Conservation (phyloP, 179 eudicot genomes). For the Gypsophila paniculata region DNA sequence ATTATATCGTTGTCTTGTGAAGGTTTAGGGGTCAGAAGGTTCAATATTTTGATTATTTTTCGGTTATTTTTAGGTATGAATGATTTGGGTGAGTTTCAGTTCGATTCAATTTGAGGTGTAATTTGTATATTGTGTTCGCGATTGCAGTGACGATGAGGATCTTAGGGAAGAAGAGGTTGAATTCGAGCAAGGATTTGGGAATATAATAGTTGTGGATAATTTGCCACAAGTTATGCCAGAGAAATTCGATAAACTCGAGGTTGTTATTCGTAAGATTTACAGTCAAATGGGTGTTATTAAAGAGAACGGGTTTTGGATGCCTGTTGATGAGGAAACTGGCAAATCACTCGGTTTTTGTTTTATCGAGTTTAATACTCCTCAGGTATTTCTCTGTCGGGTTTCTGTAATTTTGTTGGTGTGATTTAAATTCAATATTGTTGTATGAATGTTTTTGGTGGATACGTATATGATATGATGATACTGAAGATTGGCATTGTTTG, state of each 20-base stretch:
- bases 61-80: neutral
- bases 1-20: too few relatives aligned
- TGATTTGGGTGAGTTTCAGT: neutral
- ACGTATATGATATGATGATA: neutral
- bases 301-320: constrained; percentile 80
- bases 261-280: constrained; percentile 68
- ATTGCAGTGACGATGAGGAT: constrained; percentile 71
- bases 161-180: constrained; percentile 55
- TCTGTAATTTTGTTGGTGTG: neutral
- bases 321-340: constrained; percentile 46
- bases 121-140: neutral
- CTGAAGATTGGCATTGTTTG: neutral
- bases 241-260: constrained; percentile 70
- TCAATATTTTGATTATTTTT: neutral
- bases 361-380: constrained; percentile 69
- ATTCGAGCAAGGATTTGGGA: constrained; percentile 56
- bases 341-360: constrained; percentile 73
- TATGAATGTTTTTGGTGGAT: neutral
- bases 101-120: neutral
- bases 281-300: constrained; percentile 73
- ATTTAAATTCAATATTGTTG: neutral
- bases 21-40: neutral
- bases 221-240: constrained; percentile 65
- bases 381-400: constrained; percentile 32
- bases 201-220: constrained; percentile 72